Conservation (phyloP, 768 basidiomycete genomes). For the Amanita pallidorosea region DNA sequence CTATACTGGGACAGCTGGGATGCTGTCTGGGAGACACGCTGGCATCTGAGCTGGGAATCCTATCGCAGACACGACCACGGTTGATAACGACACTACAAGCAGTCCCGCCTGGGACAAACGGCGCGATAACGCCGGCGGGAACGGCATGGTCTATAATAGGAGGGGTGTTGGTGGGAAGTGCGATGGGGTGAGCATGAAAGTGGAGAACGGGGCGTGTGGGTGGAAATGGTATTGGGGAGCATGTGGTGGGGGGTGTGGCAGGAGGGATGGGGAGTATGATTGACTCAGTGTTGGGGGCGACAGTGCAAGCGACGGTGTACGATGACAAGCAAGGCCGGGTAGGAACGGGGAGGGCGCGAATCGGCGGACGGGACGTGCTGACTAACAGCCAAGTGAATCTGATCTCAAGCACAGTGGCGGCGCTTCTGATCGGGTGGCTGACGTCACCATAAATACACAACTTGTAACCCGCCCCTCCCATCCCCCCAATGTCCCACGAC, state of each 20-base stretch:
- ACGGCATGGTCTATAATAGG: conserved; percentile 65
- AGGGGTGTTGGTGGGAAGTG: conserved; percentile 59
- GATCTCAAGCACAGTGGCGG: conserved; percentile 26
- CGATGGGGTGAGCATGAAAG: conserved; percentile 44
- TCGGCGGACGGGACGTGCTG: conserved; percentile 60
- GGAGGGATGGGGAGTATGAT: conserved; percentile 80
- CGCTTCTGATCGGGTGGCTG: conserved; percentile 19
- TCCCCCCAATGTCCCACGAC: conserved; percentile 8
- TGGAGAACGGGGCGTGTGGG: conserved; percentile 54
- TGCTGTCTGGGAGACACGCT: conserved; percentile 89
- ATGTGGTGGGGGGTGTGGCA: conserved; percentile 50
- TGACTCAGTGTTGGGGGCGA: conserved; percentile 84
- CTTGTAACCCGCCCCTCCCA: not conserved
- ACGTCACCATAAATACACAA: conserved; percentile 2
- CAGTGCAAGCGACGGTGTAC: conserved; percentile 73
- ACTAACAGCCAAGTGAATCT: conserved; percentile 76
- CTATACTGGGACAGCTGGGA: conserved; percentile 72
- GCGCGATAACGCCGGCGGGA: conserved; percentile 70
- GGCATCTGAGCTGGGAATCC: conserved; percentile 87
- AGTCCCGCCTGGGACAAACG: conserved; percentile 88
- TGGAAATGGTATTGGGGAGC: conserved; percentile 28
- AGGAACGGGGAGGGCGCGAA: conserved; percentile 26
- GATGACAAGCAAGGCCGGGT: conserved; percentile 57
- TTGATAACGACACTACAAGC: conserved; percentile 68
- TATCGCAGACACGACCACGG: conserved; percentile 56